Conservation (phyloP, 345 rosid genomes). For the Firmiana major region DNA sequence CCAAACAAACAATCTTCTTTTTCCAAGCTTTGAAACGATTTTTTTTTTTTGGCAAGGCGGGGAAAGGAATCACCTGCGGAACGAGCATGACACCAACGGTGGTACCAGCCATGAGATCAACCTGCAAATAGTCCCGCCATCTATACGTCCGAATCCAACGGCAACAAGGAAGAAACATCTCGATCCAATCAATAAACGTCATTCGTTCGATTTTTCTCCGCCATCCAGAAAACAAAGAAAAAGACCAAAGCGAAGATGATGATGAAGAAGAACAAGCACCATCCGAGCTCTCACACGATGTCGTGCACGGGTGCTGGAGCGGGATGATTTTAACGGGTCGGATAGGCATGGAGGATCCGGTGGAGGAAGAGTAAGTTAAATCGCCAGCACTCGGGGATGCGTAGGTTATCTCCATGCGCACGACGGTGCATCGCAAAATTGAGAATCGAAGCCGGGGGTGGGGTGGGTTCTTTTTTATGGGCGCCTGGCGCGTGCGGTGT, state of each 20-base stretch:
- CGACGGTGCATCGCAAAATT: background rate
- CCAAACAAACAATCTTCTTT: background rate
- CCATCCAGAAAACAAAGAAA: slow-evolving; percentile 41
- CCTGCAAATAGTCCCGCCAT: slow-evolving; percentile 74
- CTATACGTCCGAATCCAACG: slow-evolving; percentile 84
- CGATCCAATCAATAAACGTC: slow-evolving; percentile 60
- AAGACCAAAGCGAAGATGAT: slow-evolving; percentile 19
- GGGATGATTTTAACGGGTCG: slow-evolving; percentile 78
- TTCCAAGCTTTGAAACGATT: background rate
- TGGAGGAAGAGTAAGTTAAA: slow-evolving; percentile 15
- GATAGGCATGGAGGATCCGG: slow-evolving; percentile 34
- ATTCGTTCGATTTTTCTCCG: slow-evolving; percentile 40
- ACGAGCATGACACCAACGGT: slow-evolving; percentile 98
- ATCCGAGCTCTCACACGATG: slow-evolving; percentile 29
- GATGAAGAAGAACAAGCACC: background rate
- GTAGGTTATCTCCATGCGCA: slow-evolving; percentile 56
- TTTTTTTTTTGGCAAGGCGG: background rate
- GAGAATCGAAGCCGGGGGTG: background rate
- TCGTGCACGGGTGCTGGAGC: slow-evolving; percentile 59
- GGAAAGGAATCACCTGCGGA: slow-evolving; percentile 71
- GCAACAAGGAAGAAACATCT: slow-evolving; percentile 62
- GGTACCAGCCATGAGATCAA: slow-evolving; percentile 89
- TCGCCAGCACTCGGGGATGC: slow-evolving; percentile 51
- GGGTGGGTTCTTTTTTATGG: background rate
- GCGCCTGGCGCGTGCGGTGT: background rate